Evolutionary conservation across 1,284 basidiomycete species (phyloP).

Genomic region (Ceratobasidium sp.): DNA sequence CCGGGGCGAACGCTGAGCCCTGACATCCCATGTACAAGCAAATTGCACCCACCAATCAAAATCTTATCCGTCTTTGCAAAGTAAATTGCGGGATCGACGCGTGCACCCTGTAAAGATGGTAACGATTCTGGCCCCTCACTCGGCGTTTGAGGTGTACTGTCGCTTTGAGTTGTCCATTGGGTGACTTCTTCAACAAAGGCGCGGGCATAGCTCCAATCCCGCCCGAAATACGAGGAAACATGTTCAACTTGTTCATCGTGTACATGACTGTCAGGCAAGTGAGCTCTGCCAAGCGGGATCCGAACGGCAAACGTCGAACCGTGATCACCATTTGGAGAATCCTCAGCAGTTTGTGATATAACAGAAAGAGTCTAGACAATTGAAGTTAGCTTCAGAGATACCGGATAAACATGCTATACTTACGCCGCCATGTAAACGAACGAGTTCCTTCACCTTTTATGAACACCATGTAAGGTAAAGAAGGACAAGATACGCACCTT

Average conservation of each 20-base stretch:
- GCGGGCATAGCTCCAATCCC: constrained; percentile 45
- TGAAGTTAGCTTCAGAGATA: background rate
- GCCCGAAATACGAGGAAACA: constrained; percentile 34
- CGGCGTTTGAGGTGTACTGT: constrained; percentile 28
- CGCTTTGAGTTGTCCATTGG: constrained; percentile 43
- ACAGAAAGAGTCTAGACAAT: background rate
- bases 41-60: constrained; percentile 44
- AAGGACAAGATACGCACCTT: constrained; percentile 22
- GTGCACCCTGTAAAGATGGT: constrained; percentile 44
- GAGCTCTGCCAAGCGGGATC: constrained; percentile 47
- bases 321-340: constrained; percentile 43
- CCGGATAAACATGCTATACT: background rate
- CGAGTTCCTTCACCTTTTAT: constrained; percentile 44
- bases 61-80: constrained; percentile 46
- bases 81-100: constrained; percentile 43
- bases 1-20: background rate
- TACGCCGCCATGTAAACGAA: constrained; percentile 48
- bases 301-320: constrained; percentile 48
- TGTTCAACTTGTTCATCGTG: constrained; percentile 46
- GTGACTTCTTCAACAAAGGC: constrained; percentile 49
- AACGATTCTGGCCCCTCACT: constrained; percentile 43
- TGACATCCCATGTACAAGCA: background rate
- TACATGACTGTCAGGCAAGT: constrained; percentile 43
- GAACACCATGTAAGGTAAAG: background rate
- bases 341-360: constrained; percentile 10